Evolutionary conservation across 768 basidiomycete genomes (phyloP), one percentile per base, ranked within the genome.

Genomic region (Tephrocybe sp.): DNA sequence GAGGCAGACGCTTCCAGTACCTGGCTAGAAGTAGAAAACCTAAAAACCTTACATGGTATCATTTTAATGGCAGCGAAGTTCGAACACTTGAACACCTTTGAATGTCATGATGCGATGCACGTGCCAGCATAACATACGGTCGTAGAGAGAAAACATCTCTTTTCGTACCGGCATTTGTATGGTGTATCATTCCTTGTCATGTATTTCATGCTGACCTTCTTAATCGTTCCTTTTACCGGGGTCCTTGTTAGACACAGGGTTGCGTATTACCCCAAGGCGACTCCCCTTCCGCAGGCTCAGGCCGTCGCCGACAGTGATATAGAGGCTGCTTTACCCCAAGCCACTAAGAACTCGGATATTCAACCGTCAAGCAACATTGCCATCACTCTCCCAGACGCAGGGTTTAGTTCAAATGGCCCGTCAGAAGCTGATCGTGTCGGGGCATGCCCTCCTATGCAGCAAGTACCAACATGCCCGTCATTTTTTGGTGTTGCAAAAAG

Each of bases 221-320:
- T 52, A 25, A 45, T 50, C 19, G 25, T 56, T 33, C 63, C 61
- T 16, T 58, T 62, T 43, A 58, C 53, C 41, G 47, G 59, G 2
- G 30, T 54, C 8, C 51, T 62, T 18, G 63, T 64, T 2, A 52
- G 59, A 22, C 58, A 61, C 42, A 48, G 63, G 22, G 53, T 55
- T 18, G 50, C 53, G 13, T 58, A 60, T 49, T 30, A 55, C 22
- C 45, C 56, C 4, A 59, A 56, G 42, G 38, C 44, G 12, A 21
- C 21, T 27, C 24, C 2, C 22, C 41, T 22, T 43, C n/a, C n/a
- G n/a, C n/a, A n/a, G n/a, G n/a, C n/a, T n/a, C n/a, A n/a, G n/a
- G 13, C 15, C 34, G 21, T 36, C 9, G 16, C 25, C 4, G 51
- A 56, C 15, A 11, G 27, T 29, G 27, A 29, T 29, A 27, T 24